Evolutionary conservation across 306 rosid species (phyloP), one percentile per base, ranked within the genome.

Genomic region (Elaeagnus macrophylla): DNA sequence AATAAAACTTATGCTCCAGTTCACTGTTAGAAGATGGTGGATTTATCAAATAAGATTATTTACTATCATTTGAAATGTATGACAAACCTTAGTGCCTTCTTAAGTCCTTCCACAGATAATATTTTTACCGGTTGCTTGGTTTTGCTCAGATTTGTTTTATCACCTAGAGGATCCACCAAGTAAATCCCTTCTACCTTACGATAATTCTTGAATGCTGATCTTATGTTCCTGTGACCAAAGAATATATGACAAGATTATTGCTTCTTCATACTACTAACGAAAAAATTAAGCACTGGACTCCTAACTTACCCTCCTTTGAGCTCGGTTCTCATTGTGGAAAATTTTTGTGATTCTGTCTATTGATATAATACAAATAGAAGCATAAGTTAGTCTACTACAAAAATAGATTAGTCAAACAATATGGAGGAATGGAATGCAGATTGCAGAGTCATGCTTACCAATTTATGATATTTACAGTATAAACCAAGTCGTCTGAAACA

Each of bases 281-380:
- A 25, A 38, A 47, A 57, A 41, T 64, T 38, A 25, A 48, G 17
- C 10, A 8, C 59, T 55, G 47, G 59, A 67, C 66, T 70, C 46
- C 32, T 48, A 47, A 62, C 86, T 15, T 65, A 82, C 97, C 97
- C 97, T 75, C 97, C 96, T 60, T 80, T 84, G 68, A 91, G 96
- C 71, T 84, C 97, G 52, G 78, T 78, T 74, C 96, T 72, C 70
- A 39, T 61, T 38, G 95, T 68, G 55, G 88, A 76, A 73, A 79
- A 91, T 51, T 78, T 82, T 41, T 84, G 80, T 43, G 96, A 75
- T 72, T 86, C 72, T 75, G 66, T 84, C 96, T 86, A 70, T 73
- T 60, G 49, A 70, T 64, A 66, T 57, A 20, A 15, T 58, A 59
- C 51, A 43, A 46, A 67, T 10, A 60, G 41, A 46, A 18, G 9